Evolutionary conservation across 2,329 filamentous ascomycete species (phyloP).

Genomic region (Grosmannia serpens): DNA sequence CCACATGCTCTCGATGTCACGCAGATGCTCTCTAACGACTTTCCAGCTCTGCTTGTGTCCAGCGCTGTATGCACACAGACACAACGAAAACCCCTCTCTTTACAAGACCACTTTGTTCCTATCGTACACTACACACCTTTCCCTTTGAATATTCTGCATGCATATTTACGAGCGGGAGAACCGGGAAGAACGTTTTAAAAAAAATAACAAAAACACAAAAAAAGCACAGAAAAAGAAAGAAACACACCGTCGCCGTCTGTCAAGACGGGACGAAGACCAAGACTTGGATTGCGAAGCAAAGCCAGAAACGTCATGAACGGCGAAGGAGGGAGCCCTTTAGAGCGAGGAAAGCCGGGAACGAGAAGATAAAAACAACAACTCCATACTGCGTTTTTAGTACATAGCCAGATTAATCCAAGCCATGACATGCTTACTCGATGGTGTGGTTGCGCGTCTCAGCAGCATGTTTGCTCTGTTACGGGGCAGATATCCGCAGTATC

Average conservation of each 20-base stretch:
- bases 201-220: background rate
- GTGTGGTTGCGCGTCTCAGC: no score
- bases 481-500: background rate
- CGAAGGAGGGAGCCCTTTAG: background rate
- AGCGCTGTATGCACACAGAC: background rate
- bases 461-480: background rate
- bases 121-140: background rate
- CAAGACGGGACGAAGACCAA: background rate
- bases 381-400: background rate
- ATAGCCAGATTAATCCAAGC: background rate
- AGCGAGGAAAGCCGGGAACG: background rate
- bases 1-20: background rate
- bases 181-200: background rate
- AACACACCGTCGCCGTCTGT: background rate
- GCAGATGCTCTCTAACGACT: background rate
- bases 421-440: background rate
- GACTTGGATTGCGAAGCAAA: background rate
- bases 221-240: background rate
- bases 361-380: constrained; percentile 1
- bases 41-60: background rate
- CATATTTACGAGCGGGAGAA: background rate
- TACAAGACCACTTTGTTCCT: background rate
- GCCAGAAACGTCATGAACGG: background rate
- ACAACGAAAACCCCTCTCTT: background rate
- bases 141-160: background rate